phyloP scores from a whole-genome alignment of 768 basidiomycete species.

The Boletus coccyginus region DNA sequence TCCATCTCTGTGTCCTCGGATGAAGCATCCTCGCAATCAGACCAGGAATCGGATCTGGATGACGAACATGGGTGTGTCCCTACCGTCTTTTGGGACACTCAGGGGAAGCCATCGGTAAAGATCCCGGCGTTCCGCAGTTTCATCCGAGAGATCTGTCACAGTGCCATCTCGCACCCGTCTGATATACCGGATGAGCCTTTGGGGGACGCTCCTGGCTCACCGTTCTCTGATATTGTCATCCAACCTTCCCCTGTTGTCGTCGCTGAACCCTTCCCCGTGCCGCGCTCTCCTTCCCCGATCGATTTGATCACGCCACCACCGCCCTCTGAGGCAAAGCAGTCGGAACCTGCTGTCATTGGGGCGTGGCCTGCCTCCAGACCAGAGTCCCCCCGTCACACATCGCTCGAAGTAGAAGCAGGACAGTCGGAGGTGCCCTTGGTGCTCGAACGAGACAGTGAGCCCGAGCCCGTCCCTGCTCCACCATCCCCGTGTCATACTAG shows the following conservation, averaged over 20 bases:
- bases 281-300: constrained; percentile 48
- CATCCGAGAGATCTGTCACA: constrained; percentile 28
- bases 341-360: constrained; percentile 41
- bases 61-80: constrained; percentile 35
- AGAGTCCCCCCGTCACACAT: constrained; percentile 27
- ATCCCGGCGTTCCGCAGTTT: constrained; percentile 33
- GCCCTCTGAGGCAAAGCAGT: constrained; percentile 14
- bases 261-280: constrained; percentile 20
- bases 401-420: constrained; percentile 10
- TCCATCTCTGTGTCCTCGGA: constrained; percentile 42
- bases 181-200: constrained; percentile 9
- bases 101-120: constrained; percentile 22
- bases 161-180: constrained; percentile 1
- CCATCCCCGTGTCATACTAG: constrained; percentile 7
- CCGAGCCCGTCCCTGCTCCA: constrained; percentile 2
- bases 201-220: constrained; percentile 12
- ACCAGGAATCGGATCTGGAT: constrained; percentile 54
- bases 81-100: constrained; percentile 12
- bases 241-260: constrained; percentile 19
- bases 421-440: constrained; percentile 7
- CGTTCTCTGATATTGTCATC: not conserved
- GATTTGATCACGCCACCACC: constrained; percentile 43
- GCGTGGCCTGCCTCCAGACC: constrained; percentile 42
- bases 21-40: constrained; percentile 28
- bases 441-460: constrained; percentile 1